Base-by-base conservation (phyloP, 331 rosid species). In the Telfairia occidentalis region DNA sequence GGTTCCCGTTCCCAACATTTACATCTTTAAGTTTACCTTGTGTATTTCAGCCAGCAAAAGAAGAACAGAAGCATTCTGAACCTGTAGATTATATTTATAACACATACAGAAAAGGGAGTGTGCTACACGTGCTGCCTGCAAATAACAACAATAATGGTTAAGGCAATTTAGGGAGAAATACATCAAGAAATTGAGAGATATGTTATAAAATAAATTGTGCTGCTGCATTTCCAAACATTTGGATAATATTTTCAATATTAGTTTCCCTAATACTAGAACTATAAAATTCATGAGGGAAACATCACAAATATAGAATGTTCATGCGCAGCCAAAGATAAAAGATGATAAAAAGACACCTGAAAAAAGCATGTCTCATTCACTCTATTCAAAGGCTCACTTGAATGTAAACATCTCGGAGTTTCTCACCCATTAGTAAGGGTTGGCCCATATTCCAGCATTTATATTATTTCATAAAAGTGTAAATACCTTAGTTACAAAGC, bases 31-130 rank as follows among this genome's bases (percentile, higher is more conserved):
- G 43, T 63, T 55, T 82, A 94, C 98, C 97, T 94, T 94, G 81
- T 94, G 96, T 81, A 94, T 90, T 83, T 94, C 98, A 75, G 98
- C 97, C 73, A 91, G 97, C 85, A 94, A 86, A 73, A 94, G 97
- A 83, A 91, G 98, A 83, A 89, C 92, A 23, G 92, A 88, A 29
- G 98, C 98, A 78, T 88, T 93, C 85, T 89, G 91, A 52, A 91
- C 96, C 85, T 93, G 97, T 79, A 89, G 90, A 86, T 91, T 90
- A 87, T 88, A 94, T 78, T 87, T 87, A 89, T 94, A 91, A 83
- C 97, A 89, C 96, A 86, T 86, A 83, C 97, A 94, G 78, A 94
- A 91, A 77, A 94, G 96, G 45, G 97, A 89, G 85, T 89, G 91
- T 16, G 98, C 97, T 74, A 94, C 97, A 78, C 84, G 73, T 73